Conservation (phyloP, 1,284 basidiomycete genomes). For the Meira nashicola region DNA sequence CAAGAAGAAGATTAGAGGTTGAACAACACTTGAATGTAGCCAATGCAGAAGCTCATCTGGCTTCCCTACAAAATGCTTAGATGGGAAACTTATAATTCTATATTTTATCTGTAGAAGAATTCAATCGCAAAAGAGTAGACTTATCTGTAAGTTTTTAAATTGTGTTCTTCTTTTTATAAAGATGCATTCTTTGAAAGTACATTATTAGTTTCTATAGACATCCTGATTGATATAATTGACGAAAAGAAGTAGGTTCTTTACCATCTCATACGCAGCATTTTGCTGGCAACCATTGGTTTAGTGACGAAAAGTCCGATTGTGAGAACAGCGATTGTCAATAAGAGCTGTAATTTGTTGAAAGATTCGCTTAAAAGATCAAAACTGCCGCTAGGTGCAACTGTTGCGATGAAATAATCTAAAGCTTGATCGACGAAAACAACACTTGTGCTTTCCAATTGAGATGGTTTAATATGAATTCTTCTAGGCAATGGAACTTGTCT, state of each 20-base stretch:
- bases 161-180: no score
- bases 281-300: conserved; percentile 31
- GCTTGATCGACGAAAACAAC: conserved; percentile 75
- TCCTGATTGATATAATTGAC: no score
- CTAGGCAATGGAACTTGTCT: conserved; percentile 61
- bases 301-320: conserved; percentile 69
- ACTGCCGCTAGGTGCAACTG: conserved; percentile 77
- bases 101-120: no score
- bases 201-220: no score
- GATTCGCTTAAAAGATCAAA: conserved; percentile 73
- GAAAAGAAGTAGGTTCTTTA: not conserved
- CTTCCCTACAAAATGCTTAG: conserved; percentile 8
- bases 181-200: no score
- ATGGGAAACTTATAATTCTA: not conserved
- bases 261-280: conserved; percentile 20
- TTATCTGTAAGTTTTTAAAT: no score
- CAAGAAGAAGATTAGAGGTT: conserved; percentile 80
- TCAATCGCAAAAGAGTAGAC: no score
- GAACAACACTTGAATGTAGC: conserved; percentile 82
- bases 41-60: conserved; percentile 4
- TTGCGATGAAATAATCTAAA: conserved; percentile 78
- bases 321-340: conserved; percentile 73
- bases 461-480: conserved; percentile 64
- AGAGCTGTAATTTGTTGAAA: conserved; percentile 89
- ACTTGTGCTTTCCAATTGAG: conserved; percentile 78